phyloP scores from a whole-genome alignment of 2,329 filamentous ascomycete species.

The Alternaria sp. region DNA sequence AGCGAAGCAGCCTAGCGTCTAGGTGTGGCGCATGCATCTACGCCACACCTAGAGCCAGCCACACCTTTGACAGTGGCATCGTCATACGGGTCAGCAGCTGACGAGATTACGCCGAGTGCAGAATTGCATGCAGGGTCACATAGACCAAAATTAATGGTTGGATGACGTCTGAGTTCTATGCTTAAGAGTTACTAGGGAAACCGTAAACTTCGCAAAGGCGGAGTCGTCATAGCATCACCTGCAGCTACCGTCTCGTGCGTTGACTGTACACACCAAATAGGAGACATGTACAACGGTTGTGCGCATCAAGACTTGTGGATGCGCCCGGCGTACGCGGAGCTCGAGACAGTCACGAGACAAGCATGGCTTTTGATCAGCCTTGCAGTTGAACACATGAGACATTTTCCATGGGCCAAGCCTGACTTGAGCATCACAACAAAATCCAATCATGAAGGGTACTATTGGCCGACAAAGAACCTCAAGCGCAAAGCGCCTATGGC shows the following conservation, averaged over 20 bases:
- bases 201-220: background rate
- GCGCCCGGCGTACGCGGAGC: conserved; percentile 5
- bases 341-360: conserved; percentile 19
- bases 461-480: conserved; percentile 2
- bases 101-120: background rate
- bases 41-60: conserved; percentile 14
- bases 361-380: conserved; percentile 11
- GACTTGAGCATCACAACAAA: background rate
- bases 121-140: background rate
- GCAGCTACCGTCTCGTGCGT: background rate
- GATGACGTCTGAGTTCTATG: background rate
- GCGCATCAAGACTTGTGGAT: background rate
- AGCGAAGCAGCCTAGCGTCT: conserved; percentile 13
- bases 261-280: background rate
- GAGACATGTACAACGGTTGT: background rate
- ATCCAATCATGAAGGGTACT: background rate
- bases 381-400: conserved; percentile 6
- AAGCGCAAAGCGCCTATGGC: conserved; percentile 12
- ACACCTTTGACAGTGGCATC: background rate
- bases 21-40: conserved; percentile 1
- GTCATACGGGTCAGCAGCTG: background rate
- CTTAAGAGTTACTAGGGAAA: background rate
- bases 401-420: background rate
- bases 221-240: background rate
- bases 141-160: background rate